Evolutionary conservation across 192 early-diverging fungal genomes (phyloP), one percentile per base, ranked within the genome.

Genomic region (Coemansia sp.): DNA sequence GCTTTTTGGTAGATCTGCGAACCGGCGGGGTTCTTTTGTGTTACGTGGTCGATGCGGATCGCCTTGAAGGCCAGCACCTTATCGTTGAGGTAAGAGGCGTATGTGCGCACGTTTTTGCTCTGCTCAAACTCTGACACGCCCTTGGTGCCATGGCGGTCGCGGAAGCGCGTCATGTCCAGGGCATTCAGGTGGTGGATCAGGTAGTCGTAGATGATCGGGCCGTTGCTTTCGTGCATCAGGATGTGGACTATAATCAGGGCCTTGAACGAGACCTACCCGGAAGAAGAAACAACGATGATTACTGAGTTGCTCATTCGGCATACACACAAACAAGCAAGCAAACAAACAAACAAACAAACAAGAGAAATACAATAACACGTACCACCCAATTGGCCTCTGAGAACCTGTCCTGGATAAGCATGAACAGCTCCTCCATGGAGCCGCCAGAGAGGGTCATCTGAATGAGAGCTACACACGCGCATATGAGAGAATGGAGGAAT

Each of bases 351-450:
- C n/a, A n/a, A n/a, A n/a, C n/a, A n/a, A n/a, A n/a, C n/a, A n/a
- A n/a, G n/a, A n/a, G n/a, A n/a, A n/a, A n/a, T n/a, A n/a, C n/a
- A 19, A 39, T 47, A 24, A 32, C 63, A 70, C 71, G 63, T 74
- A 83, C 77, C 60, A 78, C 76, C 84, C 84, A 86, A 53, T 74
- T 80, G 56, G 77, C 77, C 40, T 86, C 84, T 0, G 77, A 79
- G 38, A 86, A 83, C 31, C 84, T 68, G 51, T 76, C 77, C 58
- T 86, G 77, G 32, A 83, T 37, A 15, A 79, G 74, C 76, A 77
- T 83, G 56, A 83, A 79, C 35, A 85, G 54, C 29, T 85, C 84
- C 24, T 76, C 70, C 73, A 83, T 79, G 14, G 80, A 76, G 47
- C 56, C 73, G 5, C 79, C 76, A 17, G 74, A 75, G 40, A 82